phyloP scores from a whole-genome alignment of 768 basidiomycete genomes.

The Boletus insuetus region DNA sequence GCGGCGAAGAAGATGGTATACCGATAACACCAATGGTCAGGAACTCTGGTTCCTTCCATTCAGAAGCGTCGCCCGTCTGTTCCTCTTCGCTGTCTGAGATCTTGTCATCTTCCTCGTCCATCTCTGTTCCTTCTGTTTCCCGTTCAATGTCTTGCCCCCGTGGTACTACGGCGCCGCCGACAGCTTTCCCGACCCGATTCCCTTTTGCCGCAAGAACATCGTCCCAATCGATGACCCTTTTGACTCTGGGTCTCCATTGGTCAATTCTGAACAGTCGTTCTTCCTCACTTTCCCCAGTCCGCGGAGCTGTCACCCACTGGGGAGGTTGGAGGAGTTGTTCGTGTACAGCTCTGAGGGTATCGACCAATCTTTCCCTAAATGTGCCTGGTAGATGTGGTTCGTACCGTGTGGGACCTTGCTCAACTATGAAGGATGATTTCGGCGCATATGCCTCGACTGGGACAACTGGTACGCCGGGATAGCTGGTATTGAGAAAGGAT shows the following conservation, averaged over 20 bases:
- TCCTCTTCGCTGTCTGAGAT: constrained; percentile 18
- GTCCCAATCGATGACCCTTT: constrained; percentile 72
- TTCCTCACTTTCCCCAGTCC: constrained; percentile 39
- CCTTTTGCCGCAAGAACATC: constrained; percentile 46
- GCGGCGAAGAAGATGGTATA: constrained; percentile 12
- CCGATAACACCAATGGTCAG: constrained; percentile 85
- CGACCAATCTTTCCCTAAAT: constrained; percentile 63
- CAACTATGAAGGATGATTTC: constrained; percentile 32
- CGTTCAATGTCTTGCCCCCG: constrained; percentile 6
- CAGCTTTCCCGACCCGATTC: constrained; percentile 42
- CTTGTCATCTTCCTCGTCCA: constrained; percentile 21
- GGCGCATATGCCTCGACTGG: constrained; percentile 75
- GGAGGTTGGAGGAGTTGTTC: constrained; percentile 67
- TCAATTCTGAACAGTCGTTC: constrained; percentile 45
- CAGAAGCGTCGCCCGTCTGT: constrained; percentile 6
- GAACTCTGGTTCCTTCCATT: constrained; percentile 48
- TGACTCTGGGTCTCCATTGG: constrained; percentile 66
- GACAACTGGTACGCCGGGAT: constrained; percentile 60
- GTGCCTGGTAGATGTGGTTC: constrained; percentile 67
- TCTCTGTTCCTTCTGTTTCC: constrained; percentile 11
- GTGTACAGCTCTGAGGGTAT: constrained; percentile 65
- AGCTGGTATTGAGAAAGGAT: constrained; percentile 48
- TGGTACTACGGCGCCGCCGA: constrained; percentile 44
- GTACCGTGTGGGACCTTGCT: constrained; percentile 46
- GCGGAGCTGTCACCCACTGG: constrained; percentile 43